These are phyloP conservation scores for Ilyonectria robusta DNA, from an alignment of 2,329 filamentous ascomycete genomes.

Conservation along the genomic window DNA sequence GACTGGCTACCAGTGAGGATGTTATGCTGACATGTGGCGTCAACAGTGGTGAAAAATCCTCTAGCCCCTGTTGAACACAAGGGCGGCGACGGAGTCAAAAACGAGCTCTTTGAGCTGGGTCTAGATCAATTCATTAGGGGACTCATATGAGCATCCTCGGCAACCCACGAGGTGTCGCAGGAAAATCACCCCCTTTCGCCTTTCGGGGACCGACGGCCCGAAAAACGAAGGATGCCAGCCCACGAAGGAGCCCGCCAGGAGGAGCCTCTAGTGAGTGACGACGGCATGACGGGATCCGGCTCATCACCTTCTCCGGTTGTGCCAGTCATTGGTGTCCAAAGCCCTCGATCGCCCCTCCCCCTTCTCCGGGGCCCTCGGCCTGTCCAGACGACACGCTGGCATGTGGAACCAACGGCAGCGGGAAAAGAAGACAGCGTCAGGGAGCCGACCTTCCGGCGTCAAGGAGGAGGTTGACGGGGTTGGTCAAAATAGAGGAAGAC, in stretches of 20 bases:
- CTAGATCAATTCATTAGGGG: slow-evolving; percentile 84
- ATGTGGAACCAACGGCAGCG: not conserved
- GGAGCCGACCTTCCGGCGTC: not conserved
- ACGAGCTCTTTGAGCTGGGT: slow-evolving; percentile 79
- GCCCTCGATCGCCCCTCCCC: not conserved
- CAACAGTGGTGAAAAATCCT: slow-evolving; percentile 78
- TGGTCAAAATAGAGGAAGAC: slow-evolving; percentile 11
- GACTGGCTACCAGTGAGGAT: not conserved
- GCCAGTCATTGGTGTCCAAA: not conserved
- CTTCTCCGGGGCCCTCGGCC: not conserved
- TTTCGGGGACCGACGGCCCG: not conserved
- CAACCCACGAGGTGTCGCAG: slow-evolving; percentile 11
- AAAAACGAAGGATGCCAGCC: not conserved
- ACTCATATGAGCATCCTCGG: slow-evolving; percentile 62
- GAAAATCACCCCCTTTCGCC: slow-evolving; percentile 18
- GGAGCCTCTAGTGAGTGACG: not conserved
- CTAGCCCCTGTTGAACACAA: slow-evolving; percentile 78
- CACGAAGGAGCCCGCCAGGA: not conserved
- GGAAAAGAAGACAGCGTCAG: not conserved
- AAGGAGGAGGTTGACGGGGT: slow-evolving; percentile 14
- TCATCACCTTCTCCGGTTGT: not conserved
- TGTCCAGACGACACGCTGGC: not conserved
- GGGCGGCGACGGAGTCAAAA: slow-evolving; percentile 77
- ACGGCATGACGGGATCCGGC: not conserved
- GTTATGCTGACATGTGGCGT: not conserved